Conservation (phyloP, 768 basidiomycete genomes). For the Mycena floridula region DNA sequence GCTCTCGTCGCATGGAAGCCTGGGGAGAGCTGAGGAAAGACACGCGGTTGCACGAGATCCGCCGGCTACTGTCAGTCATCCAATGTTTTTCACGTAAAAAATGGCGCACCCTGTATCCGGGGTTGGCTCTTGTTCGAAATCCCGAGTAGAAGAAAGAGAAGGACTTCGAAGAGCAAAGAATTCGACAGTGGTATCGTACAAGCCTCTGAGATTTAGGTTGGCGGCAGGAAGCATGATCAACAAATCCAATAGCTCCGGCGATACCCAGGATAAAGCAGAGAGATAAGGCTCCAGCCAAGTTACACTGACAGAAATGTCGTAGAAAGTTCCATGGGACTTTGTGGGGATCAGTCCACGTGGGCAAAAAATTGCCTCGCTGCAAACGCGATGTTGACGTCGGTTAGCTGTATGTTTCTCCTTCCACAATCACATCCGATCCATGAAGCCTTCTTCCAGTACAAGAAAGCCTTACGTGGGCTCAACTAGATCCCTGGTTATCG, state of each 20-base stretch:
- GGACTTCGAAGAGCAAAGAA: constrained; percentile 47
- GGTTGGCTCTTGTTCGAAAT: too few species aligned
- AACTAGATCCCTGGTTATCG: constrained; percentile 62
- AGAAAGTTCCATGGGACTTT: too few species aligned
- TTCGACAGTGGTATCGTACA: constrained; percentile 53
- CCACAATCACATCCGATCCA: too few species aligned
- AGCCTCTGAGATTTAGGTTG: constrained; percentile 38
- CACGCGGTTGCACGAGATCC: constrained; percentile 31
- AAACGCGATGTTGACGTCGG: too few species aligned
- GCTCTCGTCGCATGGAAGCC: constrained; percentile 47
- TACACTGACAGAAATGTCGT: too few species aligned
- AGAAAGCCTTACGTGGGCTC: constrained; percentile 70
- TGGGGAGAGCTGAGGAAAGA: constrained; percentile 33
- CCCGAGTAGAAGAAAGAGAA: constrained; percentile 24
- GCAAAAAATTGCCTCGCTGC: too few species aligned
- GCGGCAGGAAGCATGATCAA: constrained; percentile 44
- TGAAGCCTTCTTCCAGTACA: constrained; percentile 54
- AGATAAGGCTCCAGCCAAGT: too few species aligned
- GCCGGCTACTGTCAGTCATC: constrained; percentile 30
- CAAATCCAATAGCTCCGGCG: too few species aligned
- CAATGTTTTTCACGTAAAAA: constrained; percentile 43
- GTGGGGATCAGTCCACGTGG: too few species aligned
- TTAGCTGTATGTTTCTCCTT: too few species aligned
- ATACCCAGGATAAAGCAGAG: background rate
- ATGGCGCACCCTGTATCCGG: constrained; percentile 36